A percentile compares a stretch with the other conserved stretches of the same genome.
Evolutionary conservation across 805 yeast species (phyloP).

Genomic region (Saturnispora silvae): DNA sequence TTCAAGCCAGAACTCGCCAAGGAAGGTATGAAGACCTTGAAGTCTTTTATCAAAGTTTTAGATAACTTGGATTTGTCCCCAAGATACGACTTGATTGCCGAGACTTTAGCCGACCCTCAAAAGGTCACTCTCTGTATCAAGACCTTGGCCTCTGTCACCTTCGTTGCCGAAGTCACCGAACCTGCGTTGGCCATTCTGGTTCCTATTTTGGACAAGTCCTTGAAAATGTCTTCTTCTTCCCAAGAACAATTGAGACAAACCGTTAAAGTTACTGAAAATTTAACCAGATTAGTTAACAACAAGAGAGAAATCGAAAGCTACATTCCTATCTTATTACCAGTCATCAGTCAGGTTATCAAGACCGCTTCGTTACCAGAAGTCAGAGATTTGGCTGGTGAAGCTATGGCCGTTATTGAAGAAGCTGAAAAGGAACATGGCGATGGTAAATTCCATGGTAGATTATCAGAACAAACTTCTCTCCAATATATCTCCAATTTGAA

Average conservation of each 20-base stretch:
- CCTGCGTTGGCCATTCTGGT: conserved; percentile 85
- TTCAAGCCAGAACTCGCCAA: conserved; percentile 93
- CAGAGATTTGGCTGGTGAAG: conserved; percentile 84
- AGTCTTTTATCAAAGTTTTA: conserved; percentile 63
- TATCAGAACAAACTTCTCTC: conserved; percentile 43
- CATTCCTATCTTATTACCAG: conserved; percentile 84
- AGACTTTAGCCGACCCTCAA: conserved; percentile 82
- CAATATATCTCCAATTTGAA: conserved; percentile 29
- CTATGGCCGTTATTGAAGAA: conserved; percentile 67
- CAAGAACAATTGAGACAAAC: conserved; percentile 96
- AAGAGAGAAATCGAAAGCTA: conserved; percentile 81
- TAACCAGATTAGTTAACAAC: conserved; percentile 91
- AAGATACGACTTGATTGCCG: conserved; percentile 73
- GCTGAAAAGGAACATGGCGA: conserved; percentile 63
- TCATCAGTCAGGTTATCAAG: conserved; percentile 75
- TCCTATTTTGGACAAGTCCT: conserved; percentile 84
- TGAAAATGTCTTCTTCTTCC: conserved; percentile 77
- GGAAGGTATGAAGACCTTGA: conserved; percentile 64
- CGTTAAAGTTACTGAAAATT: conserved; percentile 88
- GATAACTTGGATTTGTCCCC: conserved; percentile 90
- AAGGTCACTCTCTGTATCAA: conserved; percentile 85
- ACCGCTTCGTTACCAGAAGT: conserved; percentile 95
- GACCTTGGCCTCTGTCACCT: conserved; percentile 84
- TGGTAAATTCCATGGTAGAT: conserved; percentile 70
- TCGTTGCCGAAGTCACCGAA: conserved; percentile 97